phyloP scores from a whole-genome alignment of 2,329 filamentous ascomycete species.

The Fusarium beomiforme region DNA sequence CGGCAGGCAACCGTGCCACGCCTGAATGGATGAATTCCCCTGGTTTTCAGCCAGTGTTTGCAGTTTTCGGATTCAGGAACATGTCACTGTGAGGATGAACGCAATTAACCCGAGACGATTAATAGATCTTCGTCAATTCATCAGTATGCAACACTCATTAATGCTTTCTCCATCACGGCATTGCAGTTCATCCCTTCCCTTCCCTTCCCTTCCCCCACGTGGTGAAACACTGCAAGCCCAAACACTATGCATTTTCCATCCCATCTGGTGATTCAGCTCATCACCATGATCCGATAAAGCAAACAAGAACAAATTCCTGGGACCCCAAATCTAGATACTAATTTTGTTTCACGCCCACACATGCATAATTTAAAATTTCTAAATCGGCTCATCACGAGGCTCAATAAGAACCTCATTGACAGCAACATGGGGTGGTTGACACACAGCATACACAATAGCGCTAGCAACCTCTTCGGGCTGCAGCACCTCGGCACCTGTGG shows the following conservation, averaged over 20 bases:
- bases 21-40: background rate
- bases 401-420: conserved; percentile 86
- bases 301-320: conserved; percentile 16
- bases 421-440: conserved; percentile 78
- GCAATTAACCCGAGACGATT: background rate
- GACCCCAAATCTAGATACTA: conserved; percentile 30
- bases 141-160: conserved; percentile 1
- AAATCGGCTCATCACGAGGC: conserved; percentile 80
- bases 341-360: background rate
- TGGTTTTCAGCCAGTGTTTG: background rate
- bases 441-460: conserved; percentile 78
- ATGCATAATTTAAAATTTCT: conserved; percentile 6
- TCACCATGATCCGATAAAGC: conserved; percentile 32
- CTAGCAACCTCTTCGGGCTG: conserved; percentile 77
- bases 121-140: conserved; percentile 17
- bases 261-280: conserved; percentile 25
- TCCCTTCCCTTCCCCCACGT: conserved; percentile 29
- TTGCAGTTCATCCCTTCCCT: conserved; percentile 22
- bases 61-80: background rate
- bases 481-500: conserved; percentile 79
- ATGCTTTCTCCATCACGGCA: conserved; percentile 6
- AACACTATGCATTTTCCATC: conserved; percentile 19
- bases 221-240: conserved; percentile 34
- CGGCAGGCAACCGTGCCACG: background rate
- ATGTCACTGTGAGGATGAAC: background rate